A percentile compares a stretch with the other conserved stretches of the same genome.
Evolutionary conservation across 176 grass and related monocot species (phyloP).

Genomic region (Coix lacrymajobi): DNA sequence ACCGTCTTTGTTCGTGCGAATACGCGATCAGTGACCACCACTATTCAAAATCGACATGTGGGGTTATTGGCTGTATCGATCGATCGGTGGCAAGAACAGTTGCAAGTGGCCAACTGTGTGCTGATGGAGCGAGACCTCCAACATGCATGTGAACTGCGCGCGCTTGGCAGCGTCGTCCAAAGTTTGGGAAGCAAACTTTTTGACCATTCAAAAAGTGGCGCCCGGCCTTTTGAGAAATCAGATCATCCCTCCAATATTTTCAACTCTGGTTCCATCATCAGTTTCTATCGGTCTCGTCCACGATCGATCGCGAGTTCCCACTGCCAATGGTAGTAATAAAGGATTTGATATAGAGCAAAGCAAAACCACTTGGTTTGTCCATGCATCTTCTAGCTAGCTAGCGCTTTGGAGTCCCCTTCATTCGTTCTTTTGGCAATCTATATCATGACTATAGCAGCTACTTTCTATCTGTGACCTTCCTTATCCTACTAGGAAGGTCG

Average conservation of each 20-base stretch:
- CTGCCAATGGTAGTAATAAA: background rate
- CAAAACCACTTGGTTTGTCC: background rate
- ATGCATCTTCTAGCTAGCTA: background rate
- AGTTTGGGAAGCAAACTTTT: background rate
- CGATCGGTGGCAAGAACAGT: background rate
- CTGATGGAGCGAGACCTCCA: background rate
- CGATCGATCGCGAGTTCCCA: background rate
- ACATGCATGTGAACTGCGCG: background rate
- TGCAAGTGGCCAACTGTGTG: background rate
- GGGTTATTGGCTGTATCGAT: background rate
- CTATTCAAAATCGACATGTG: background rate
- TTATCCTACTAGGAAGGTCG: background rate
- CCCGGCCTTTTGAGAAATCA: background rate
- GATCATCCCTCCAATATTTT: background rate
- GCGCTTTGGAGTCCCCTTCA: background rate
- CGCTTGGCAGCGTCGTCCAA: background rate
- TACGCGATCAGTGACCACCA: background rate
- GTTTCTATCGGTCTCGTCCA: background rate
- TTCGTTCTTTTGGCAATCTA: background rate
- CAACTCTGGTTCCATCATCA: background rate
- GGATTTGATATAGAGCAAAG: background rate
- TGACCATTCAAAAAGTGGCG: background rate
- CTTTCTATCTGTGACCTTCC: background rate
- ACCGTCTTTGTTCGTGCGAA: background rate
- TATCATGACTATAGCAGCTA: background rate